phyloP scores from a whole-genome alignment of 2,329 filamentous ascomycete species.

The Verticillium klebahnii region DNA sequence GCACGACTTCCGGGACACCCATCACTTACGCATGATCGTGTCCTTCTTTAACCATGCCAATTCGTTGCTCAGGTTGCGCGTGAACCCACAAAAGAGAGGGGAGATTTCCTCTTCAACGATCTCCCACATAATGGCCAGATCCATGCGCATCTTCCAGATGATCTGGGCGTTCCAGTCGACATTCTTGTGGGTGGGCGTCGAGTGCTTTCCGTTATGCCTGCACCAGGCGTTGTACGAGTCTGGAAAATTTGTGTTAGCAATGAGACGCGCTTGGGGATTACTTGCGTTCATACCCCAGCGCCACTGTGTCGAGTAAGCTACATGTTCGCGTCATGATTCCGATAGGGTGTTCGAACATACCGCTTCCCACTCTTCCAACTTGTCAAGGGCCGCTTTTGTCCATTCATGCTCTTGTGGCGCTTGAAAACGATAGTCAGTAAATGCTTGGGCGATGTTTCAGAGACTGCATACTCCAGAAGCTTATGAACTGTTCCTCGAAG shows the following conservation, averaged over 20 bases:
- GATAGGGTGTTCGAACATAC: constrained; percentile 11
- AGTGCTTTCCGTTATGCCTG: constrained; percentile 19
- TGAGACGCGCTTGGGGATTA: constrained; percentile 13
- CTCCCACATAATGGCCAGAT: constrained; percentile 21
- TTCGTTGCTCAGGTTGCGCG: neutral
- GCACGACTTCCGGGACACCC: neutral
- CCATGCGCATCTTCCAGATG: constrained; percentile 25
- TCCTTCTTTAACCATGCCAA: neutral
- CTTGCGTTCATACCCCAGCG: constrained; percentile 16
- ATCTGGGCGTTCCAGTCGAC: constrained; percentile 26
- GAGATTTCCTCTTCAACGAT: constrained; percentile 21
- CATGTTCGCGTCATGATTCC: neutral
- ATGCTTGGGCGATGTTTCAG: neutral
- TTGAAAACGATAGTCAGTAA: neutral
- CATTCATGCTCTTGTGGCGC: constrained; percentile 10
- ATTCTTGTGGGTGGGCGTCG: constrained; percentile 9
- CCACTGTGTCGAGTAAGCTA: constrained; percentile 12
- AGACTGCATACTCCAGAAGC: constrained; percentile 10
- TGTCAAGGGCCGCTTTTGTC: constrained; percentile 13
- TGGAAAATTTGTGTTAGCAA: neutral
- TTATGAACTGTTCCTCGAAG: constrained; percentile 13
- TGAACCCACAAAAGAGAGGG: constrained; percentile 2
- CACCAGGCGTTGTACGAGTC: constrained; percentile 23
- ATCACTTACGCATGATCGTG: neutral
- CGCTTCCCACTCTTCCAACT: constrained; percentile 9